Evolutionary conservation across 2,329 filamentous ascomycete genomes (phyloP).

Genomic region (Apiospora malaysiana): DNA sequence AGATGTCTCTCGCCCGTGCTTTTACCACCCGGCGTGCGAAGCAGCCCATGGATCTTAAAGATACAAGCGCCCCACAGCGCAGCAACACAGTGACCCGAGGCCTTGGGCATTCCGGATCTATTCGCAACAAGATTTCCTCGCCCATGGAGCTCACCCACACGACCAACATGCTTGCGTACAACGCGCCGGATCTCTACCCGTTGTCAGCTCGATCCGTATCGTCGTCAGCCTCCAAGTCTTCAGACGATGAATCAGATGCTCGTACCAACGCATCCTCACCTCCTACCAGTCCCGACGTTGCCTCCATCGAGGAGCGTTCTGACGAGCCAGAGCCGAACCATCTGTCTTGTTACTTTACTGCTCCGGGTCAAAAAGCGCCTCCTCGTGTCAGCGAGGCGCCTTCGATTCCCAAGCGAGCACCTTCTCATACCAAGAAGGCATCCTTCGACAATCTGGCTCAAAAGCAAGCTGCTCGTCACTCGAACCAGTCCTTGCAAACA

Average conservation of each 20-base stretch:
- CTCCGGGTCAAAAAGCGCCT: conserved; percentile 53
- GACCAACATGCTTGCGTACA: conserved; percentile 95
- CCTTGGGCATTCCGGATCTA: conserved; percentile 46
- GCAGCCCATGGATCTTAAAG: conserved; percentile 55
- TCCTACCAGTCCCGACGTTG: conserved; percentile 72
- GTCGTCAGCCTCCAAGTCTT: conserved; percentile 60
- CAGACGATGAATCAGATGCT: conserved; percentile 75
- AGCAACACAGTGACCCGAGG: conserved; percentile 56
- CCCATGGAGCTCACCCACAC: conserved; percentile 89
- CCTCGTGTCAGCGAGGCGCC: conserved; percentile 40
- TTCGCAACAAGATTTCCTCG: conserved; percentile 80
- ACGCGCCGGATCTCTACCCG: conserved; percentile 79
- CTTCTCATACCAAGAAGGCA: conserved; percentile 88
- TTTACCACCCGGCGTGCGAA: conserved; percentile 74
- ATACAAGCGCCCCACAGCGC: conserved; percentile 49
- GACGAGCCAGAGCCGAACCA: conserved; percentile 68
- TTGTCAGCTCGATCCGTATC: conserved; percentile 55
- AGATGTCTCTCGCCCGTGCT: conserved; percentile 70
- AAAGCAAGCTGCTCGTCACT: conserved; percentile 55
- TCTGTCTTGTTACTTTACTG: conserved; percentile 69
- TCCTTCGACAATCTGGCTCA: conserved; percentile 76
- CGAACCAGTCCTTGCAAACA: conserved; percentile 58
- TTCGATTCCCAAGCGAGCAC: conserved; percentile 72
- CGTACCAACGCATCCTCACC: conserved; percentile 63
- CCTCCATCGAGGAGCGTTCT: conserved; percentile 58